phyloP scores from a whole-genome alignment of 2,329 filamentous ascomycete species.

The Penicillium sp. region DNA sequence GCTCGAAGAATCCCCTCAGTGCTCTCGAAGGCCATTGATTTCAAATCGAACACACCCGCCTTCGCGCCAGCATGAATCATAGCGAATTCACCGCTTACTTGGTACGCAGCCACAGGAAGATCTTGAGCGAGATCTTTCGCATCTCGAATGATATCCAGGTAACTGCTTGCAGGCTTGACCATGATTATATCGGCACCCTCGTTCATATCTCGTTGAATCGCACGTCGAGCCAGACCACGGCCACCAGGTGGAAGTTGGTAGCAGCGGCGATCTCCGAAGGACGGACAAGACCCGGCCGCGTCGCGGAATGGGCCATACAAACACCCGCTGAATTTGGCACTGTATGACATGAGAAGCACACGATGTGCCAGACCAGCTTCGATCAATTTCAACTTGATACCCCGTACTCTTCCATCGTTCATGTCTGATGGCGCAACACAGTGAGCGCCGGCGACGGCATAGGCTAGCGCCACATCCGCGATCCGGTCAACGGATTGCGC shows the following conservation, averaged over 20 bases:
- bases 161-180: constrained; percentile 97
- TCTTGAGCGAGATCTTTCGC: constrained; percentile 93
- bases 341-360: constrained; percentile 94
- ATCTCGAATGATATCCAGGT: constrained; percentile 96
- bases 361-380: constrained; percentile 91
- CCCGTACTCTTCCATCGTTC: constrained; percentile 97
- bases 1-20: constrained; percentile 92
- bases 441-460: constrained; percentile 93
- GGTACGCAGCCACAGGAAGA: constrained; percentile 91
- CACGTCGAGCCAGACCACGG: constrained; percentile 85
- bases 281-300: constrained; percentile 86
- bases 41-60: constrained; percentile 93
- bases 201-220: constrained; percentile 84
- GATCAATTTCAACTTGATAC: constrained; percentile 97
- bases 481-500: constrained; percentile 90
- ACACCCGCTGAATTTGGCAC: constrained; percentile 95
- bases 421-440: constrained; percentile 98
- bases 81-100: constrained; percentile 94
- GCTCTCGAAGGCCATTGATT: constrained; percentile 91
- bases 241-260: constrained; percentile 95
- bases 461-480: constrained; percentile 95
- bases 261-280: constrained; percentile 92
- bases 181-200: constrained; percentile 98
- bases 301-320: constrained; percentile 97
- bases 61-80: constrained; percentile 98